These are phyloP conservation scores for Lasiodiplodia hormozganensis DNA, from an alignment of 2,329 filamentous ascomycete species.

Conservation along the genomic window DNA sequence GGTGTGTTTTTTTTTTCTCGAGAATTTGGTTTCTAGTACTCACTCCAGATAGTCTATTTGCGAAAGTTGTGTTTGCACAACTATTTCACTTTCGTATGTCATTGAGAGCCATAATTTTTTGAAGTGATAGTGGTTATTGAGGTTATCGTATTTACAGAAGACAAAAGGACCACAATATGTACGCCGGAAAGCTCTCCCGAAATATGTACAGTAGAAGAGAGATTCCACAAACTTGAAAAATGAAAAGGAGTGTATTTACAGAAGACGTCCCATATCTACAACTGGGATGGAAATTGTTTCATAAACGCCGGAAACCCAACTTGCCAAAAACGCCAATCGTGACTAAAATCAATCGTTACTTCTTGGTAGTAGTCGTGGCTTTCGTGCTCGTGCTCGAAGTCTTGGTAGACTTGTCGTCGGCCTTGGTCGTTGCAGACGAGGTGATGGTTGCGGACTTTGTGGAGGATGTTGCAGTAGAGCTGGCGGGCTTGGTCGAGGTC, in stretches of 20 bases:
- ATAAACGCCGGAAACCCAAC: not conserved
- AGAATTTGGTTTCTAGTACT: too few species aligned
- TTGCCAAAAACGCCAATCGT: not conserved
- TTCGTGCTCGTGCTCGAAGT: not conserved
- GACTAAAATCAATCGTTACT: not conserved
- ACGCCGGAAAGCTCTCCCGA: not conserved
- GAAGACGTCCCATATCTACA: not conserved
- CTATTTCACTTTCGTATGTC: not conserved
- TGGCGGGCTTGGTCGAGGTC: not conserved
- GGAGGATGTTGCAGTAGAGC: not conserved
- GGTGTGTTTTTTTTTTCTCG: too few species aligned
- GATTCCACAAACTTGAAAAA: not conserved
- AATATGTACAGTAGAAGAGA: not conserved
- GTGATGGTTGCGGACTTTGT: not conserved
- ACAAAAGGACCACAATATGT: not conserved
- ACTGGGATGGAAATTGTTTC: too few species aligned
- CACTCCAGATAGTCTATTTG: too few species aligned
- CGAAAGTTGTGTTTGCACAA: too few species aligned
- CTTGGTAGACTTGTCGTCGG: constrained; percentile 10
- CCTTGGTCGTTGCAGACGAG: not conserved
- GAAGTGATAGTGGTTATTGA: not conserved
- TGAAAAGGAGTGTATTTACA: not conserved
- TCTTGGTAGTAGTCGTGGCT: not conserved
- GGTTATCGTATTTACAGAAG: not conserved
- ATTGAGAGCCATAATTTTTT: not conserved